Evolutionary conservation across 345 rosid species (phyloP).

Genomic region (Cardamine occulta): DNA sequence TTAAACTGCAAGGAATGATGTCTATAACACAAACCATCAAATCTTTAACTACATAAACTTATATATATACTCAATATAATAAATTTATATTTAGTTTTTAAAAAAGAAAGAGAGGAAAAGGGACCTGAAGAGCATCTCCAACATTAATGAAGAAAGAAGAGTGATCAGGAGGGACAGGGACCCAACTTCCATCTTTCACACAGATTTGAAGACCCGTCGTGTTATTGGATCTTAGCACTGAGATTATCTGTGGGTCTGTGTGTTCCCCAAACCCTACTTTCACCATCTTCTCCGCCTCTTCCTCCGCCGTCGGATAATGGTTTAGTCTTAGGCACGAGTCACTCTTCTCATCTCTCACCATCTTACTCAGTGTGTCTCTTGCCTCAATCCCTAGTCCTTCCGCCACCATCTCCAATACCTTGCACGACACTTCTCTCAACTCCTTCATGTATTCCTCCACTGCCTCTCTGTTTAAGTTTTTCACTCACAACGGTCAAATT

Average conservation of each 20-base stretch:
- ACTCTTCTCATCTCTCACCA: slow-evolving; percentile 72
- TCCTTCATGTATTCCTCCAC: slow-evolving; percentile 66
- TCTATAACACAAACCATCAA: slow-evolving; percentile 24
- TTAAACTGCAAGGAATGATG: slow-evolving; percentile 17
- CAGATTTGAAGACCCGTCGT: slow-evolving; percentile 86
- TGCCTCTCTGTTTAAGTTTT: slow-evolving; percentile 47
- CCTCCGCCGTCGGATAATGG: slow-evolving; percentile 75
- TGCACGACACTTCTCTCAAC: slow-evolving; percentile 63
- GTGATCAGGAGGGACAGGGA: slow-evolving; percentile 88
- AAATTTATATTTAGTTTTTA: background rate
- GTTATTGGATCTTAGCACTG: slow-evolving; percentile 82
- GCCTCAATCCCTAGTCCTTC: slow-evolving; percentile 65
- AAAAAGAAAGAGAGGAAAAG: background rate
- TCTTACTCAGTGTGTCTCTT: slow-evolving; percentile 61
- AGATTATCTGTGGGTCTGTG: slow-evolving; percentile 93
- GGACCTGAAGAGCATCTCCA: slow-evolving; percentile 91
- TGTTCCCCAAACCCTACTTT: slow-evolving; percentile 85
- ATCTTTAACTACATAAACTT: slow-evolving; percentile 15
- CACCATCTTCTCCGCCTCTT: slow-evolving; percentile 39
- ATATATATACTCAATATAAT: background rate
- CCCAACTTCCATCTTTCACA: slow-evolving; percentile 70
- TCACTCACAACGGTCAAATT: slow-evolving; percentile 25
- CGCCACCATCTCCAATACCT: slow-evolving; percentile 69
- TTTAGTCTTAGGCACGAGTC: slow-evolving; percentile 85
- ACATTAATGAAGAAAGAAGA: slow-evolving; percentile 85